A percentile compares a stretch with the other conserved stretches of the same genome.
These are phyloP conservation scores for Daldinia vernicosa DNA, from an alignment of 495 filamentous ascomycete species.

Conservation along the genomic window DNA sequence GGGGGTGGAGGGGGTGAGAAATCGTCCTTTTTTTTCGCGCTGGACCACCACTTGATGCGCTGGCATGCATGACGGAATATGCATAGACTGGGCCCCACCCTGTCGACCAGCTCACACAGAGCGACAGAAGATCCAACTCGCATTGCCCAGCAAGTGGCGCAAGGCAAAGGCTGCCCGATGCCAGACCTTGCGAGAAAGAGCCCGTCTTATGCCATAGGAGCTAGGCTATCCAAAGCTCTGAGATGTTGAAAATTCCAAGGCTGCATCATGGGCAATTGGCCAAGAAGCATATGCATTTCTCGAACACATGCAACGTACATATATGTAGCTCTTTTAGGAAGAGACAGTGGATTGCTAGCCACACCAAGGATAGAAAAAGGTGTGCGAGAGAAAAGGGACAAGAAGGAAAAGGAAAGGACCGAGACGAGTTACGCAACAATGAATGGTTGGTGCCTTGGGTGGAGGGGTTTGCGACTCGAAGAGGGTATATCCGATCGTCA, in stretches of 20 bases:
- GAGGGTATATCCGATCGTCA: slow-evolving; percentile 46
- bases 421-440: slow-evolving; percentile 48
- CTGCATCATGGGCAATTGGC: slow-evolving; percentile 46
- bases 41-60: slow-evolving; percentile 62
- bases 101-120: slow-evolving; percentile 49
- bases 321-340: slow-evolving; percentile 45
- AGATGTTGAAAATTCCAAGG: slow-evolving; percentile 36
- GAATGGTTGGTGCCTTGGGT: slow-evolving; percentile 44
- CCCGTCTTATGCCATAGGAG: slow-evolving; percentile 20
- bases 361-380: slow-evolving; percentile 39
- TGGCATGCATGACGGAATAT: slow-evolving; percentile 68
- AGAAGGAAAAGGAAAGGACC: slow-evolving; percentile 49
- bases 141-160: slow-evolving; percentile 47
- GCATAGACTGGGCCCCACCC: slow-evolving; percentile 61
- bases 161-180: slow-evolving; percentile 49
- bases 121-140: slow-evolving; percentile 46
- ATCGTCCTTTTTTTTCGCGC: slow-evolving; percentile 54
- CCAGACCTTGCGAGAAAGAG: slow-evolving; percentile 31
- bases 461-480: slow-evolving; percentile 48
- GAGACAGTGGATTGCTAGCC: slow-evolving; percentile 35
- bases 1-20: slow-evolving; percentile 51
- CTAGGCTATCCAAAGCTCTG: slow-evolving; percentile 37
- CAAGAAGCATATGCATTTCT: slow-evolving; percentile 41
- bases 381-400: slow-evolving; percentile 47
- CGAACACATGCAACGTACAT: slow-evolving; percentile 44